Percentiles rank a stretch among this genome's conserved stretches.
Conservation (phyloP, 2,329 filamentous ascomycete genomes). For the Pseudogymnoascus sp. region DNA sequence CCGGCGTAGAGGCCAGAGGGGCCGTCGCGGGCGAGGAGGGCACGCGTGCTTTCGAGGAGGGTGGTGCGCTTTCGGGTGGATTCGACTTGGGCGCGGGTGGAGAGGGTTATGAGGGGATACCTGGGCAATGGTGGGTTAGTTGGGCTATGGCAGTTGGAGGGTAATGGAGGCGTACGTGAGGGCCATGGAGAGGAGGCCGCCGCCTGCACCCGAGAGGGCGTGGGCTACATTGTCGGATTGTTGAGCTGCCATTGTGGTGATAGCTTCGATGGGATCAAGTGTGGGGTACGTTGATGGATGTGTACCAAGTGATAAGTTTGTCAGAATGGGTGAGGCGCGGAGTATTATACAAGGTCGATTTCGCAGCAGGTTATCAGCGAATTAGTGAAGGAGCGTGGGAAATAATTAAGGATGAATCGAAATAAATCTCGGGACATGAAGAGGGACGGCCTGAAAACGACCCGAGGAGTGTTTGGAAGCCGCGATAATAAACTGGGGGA, state of each 20-base stretch:
- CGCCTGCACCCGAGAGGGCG: constrained; percentile 84
- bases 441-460: neutral
- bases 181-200: constrained; percentile 90
- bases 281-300: neutral
- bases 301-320: neutral
- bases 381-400: neutral
- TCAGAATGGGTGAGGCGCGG: neutral
- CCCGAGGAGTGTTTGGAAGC: neutral
- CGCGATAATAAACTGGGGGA: constrained; percentile 7
- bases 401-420: neutral
- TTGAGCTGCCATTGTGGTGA: constrained; percentile 25
- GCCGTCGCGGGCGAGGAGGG: constrained; percentile 87
- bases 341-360: neutral
- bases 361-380: neutral
- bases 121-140: constrained; percentile 36
- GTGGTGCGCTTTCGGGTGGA: constrained; percentile 83
- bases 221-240: constrained; percentile 97
- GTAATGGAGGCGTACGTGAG: constrained; percentile 58
- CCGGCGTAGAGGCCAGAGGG: constrained; percentile 83
- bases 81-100: constrained; percentile 94
- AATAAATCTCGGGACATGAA: constrained; percentile 4
- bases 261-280: neutral
- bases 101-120: constrained; percentile 94
- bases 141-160: constrained; percentile 5
- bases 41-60: constrained; percentile 71